phyloP scores from a whole-genome alignment of 2,329 filamentous ascomycete species.

The Dactylellina parvicollis region DNA sequence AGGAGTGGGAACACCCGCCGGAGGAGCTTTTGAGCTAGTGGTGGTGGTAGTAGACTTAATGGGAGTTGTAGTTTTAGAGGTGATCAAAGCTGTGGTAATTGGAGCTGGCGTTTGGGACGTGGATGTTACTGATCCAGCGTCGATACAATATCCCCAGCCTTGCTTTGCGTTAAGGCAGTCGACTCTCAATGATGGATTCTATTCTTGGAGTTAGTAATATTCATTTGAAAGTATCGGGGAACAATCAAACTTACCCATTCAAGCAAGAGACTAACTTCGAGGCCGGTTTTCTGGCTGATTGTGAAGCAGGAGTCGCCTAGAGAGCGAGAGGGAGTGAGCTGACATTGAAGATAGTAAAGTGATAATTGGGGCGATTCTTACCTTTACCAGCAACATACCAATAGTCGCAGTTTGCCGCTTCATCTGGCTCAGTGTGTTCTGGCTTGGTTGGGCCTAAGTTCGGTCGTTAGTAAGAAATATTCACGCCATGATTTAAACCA shows the following conservation, averaged over 20 bases:
- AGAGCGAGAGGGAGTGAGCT: not conserved
- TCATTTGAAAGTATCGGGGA: too few species aligned
- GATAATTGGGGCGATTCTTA: not conserved
- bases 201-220: not conserved
- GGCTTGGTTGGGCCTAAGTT: not conserved
- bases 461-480: too few species aligned
- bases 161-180: not conserved
- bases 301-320: not conserved
- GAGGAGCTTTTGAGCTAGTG: not conserved
- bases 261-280: not conserved
- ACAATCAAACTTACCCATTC: not conserved
- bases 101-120: not conserved
- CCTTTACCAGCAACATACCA: not conserved
- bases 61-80: not conserved
- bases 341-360: too few species aligned
- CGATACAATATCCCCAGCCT: not conserved
- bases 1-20: conserved; percentile 4
- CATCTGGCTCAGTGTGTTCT: not conserved
- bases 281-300: not conserved
- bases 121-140: not conserved
- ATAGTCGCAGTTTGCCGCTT: not conserved
- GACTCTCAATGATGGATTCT: not conserved
- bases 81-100: not conserved
- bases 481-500: too few species aligned
- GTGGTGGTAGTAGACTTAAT: not conserved